phyloP scores from a whole-genome alignment of 352 stramenopile species.

The Phytopythium vexans region DNA sequence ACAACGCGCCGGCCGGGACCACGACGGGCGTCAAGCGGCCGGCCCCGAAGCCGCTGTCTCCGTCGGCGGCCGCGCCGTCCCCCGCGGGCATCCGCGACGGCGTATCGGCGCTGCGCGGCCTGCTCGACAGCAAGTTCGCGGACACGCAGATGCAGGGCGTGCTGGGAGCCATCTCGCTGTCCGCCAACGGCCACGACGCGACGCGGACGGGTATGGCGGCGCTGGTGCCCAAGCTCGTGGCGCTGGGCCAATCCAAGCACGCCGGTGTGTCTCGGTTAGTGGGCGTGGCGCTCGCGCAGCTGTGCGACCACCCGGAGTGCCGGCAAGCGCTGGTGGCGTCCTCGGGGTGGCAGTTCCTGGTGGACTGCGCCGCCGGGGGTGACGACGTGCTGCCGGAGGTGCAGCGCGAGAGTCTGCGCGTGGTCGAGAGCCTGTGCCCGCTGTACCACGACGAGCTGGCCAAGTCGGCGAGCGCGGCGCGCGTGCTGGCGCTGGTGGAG shows the following conservation, averaged over 20 bases:
- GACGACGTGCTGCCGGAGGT: conserved; percentile 61
- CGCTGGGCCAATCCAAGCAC: conserved; percentile 63
- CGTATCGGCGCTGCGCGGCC: conserved; percentile 57
- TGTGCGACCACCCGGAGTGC: conserved; percentile 84
- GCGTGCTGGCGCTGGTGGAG: conserved; percentile 66
- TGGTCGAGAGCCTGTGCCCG: conserved; percentile 82
- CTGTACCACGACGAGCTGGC: conserved; percentile 80
- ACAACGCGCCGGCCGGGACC: conserved; percentile 35
- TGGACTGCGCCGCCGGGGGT: conserved; percentile 66
- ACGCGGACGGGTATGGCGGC: conserved; percentile 54
- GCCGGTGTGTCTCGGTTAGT: conserved; percentile 56
- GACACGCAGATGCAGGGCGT: conserved; percentile 83
- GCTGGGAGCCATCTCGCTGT: conserved; percentile 77
- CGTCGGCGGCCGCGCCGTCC: conserved; percentile 38
- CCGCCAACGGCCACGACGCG: conserved; percentile 36
- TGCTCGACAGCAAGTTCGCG: conserved; percentile 74
- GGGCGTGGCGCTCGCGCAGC: conserved; percentile 63
- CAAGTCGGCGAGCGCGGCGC: conserved; percentile 50
- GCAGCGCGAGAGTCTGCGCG: conserved; percentile 82
- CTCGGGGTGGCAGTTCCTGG: conserved; percentile 82
- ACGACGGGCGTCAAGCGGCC: conserved; percentile 59
- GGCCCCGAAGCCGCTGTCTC: conserved; percentile 49
- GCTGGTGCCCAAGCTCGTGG: conserved; percentile 68
- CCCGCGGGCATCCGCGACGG: conserved; percentile 47
- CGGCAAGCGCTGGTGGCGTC: conserved; percentile 80